These are phyloP conservation scores for Trichoderma asperelloides DNA, from an alignment of 495 filamentous ascomycete genomes.

Conservation along the genomic window DNA sequence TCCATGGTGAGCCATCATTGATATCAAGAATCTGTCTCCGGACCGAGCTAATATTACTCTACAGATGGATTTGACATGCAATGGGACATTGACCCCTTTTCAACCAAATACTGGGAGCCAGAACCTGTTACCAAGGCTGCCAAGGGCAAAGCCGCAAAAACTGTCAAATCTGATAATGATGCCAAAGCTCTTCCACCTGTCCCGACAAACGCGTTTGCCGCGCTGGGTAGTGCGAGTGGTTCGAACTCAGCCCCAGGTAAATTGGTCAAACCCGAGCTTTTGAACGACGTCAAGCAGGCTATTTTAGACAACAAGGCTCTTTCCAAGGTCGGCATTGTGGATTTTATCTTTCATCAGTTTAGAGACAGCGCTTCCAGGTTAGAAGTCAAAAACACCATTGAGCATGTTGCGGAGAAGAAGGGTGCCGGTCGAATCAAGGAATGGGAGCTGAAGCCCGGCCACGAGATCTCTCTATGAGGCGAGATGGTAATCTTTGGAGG, in stretches of 20 bases:
- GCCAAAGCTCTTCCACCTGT: conserved; percentile 14
- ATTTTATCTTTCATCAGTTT: conserved; percentile 66
- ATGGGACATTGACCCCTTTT: conserved; percentile 74
- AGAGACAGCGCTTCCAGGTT: conserved; percentile 56
- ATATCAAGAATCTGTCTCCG: neutral
- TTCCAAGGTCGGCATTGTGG: conserved; percentile 66
- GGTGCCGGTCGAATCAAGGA: conserved; percentile 10
- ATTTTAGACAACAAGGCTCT: conserved; percentile 47
- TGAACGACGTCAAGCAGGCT: conserved; percentile 63
- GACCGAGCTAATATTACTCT: conserved; percentile 12
- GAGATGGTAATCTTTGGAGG: neutral
- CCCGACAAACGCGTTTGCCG: conserved; percentile 14
- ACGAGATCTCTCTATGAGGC: conserved; percentile 10
- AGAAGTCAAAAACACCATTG: conserved; percentile 63
- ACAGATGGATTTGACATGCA: conserved; percentile 29
- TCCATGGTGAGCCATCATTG: conserved; percentile 47
- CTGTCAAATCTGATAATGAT: conserved; percentile 5
- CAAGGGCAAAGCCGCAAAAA: conserved; percentile 17
- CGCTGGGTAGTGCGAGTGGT: neutral
- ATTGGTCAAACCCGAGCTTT: conserved; percentile 48
- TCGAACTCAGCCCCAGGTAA: neutral
- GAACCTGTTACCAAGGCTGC: neutral
- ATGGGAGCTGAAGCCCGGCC: conserved; percentile 12
- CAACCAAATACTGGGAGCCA: conserved; percentile 65
- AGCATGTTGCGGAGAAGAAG: conserved; percentile 43